A percentile compares a stretch with the other conserved stretches of the same genome.
phyloP scores from a whole-genome alignment of 495 filamentous ascomycete species.

The Penicillium flavigenum region DNA sequence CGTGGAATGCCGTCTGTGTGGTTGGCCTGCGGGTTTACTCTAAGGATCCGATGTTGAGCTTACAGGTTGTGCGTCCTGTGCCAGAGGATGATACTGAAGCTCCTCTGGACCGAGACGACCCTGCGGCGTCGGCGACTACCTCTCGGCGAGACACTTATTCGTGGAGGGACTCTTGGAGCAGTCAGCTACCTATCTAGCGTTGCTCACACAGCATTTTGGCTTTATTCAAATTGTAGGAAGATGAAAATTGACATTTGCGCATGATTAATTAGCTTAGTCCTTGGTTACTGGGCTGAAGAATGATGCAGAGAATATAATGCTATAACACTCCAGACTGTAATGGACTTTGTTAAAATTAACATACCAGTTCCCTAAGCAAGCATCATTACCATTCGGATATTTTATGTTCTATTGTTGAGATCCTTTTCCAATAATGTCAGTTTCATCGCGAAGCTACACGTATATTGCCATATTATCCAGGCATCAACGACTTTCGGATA shows the following conservation, averaged over 20 bases:
- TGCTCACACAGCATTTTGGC: not conserved
- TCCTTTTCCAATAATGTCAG: not conserved
- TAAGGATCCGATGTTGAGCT: constrained; percentile 52
- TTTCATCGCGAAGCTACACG: no score
- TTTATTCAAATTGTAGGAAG: not conserved
- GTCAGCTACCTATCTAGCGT: not conserved
- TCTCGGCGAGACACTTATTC: not conserved
- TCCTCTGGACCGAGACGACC: constrained; percentile 56
- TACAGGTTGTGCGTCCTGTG: constrained; percentile 55
- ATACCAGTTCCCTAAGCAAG: not conserved
- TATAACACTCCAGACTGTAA: not conserved
- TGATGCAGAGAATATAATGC: not conserved
- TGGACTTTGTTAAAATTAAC: not conserved
- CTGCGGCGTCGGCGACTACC: constrained; percentile 41
- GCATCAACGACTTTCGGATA: constrained; percentile 3
- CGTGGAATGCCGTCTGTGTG: constrained; percentile 85
- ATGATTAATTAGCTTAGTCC: not conserved
- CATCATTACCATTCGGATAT: not conserved
- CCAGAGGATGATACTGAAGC: constrained; percentile 51
- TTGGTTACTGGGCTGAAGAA: not conserved
- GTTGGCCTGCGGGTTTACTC: constrained; percentile 75
- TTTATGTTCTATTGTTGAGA: not conserved
- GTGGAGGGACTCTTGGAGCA: constrained; percentile 28
- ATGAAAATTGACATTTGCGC: not conserved
- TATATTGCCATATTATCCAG: constrained; percentile 4